Evolutionary conservation across 306 rosid genomes (phyloP).

Genomic region (Lathyrus tuberosus): DNA sequence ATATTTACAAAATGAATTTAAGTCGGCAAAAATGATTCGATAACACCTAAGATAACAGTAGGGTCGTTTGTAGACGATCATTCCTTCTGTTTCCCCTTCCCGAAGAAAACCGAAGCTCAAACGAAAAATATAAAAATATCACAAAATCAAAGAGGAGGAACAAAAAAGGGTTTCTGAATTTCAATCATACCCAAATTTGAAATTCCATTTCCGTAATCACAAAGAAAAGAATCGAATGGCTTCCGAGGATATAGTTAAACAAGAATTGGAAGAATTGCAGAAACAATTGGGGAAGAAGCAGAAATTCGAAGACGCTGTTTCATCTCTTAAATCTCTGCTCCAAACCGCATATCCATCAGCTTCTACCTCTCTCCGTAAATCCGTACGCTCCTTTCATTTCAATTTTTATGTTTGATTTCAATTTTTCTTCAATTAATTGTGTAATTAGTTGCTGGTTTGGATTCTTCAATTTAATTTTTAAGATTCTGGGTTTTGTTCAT

Average conservation of each 20-base stretch:
- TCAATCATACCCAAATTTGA: not conserved
- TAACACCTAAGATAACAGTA: not conserved
- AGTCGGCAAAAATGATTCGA: not conserved
- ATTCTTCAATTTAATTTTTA: constrained; percentile 16
- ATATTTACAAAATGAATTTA: too few species aligned
- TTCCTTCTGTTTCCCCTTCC: constrained; percentile 47
- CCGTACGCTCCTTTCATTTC: constrained; percentile 42
- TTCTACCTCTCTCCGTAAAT: constrained; percentile 68
- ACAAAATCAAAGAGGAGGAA: not conserved
- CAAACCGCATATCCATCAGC: constrained; percentile 58
- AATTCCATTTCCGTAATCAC: not conserved
- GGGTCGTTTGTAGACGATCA: constrained; percentile 2
- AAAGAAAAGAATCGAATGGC: constrained; percentile 45
- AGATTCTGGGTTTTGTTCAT: constrained; percentile 17
- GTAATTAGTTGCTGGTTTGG: not conserved
- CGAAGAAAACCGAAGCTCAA: constrained; percentile 47
- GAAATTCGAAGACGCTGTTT: constrained; percentile 70
- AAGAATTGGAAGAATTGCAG: constrained; percentile 71
- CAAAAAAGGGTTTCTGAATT: constrained; percentile 31
- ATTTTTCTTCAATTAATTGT: not conserved
- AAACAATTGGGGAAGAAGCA: constrained; percentile 75
- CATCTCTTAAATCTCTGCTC: constrained; percentile 61
- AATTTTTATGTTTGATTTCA: too few species aligned
- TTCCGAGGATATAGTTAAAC: constrained; percentile 51
- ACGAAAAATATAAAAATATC: not conserved